These are phyloP conservation scores for Lodderomyces orthopsilosis DNA, from an alignment of 1,139 yeast genomes.

Conservation along the genomic window DNA sequence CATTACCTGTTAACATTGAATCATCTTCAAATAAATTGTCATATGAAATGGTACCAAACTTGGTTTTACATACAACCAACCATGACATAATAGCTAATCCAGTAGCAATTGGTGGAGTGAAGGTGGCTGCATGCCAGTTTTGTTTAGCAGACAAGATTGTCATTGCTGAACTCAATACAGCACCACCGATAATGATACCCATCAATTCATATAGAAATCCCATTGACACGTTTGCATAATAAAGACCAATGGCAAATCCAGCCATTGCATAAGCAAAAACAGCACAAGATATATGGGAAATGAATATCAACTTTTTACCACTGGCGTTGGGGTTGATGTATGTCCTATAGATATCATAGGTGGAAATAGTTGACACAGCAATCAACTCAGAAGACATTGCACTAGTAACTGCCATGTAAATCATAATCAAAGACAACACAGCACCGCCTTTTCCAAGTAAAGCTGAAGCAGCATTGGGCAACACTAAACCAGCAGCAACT, in stretches of 20 bases:
- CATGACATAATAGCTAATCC: constrained; percentile 62
- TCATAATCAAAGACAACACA: constrained; percentile 68
- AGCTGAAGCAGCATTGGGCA: constrained; percentile 86
- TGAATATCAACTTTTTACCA: constrained; percentile 65
- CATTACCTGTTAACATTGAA: constrained; percentile 84
- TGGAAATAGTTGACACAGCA: constrained; percentile 79
- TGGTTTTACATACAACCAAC: constrained; percentile 58
- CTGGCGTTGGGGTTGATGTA: constrained; percentile 76
- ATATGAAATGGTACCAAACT: constrained; percentile 54
- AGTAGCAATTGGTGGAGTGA: constrained; percentile 63
- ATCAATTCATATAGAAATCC: constrained; percentile 83
- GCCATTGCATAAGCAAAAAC: constrained; percentile 71
- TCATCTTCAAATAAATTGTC: constrained; percentile 70
- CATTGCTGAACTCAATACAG: constrained; percentile 73
- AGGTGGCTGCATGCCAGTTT: constrained; percentile 58
- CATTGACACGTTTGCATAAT: constrained; percentile 80
- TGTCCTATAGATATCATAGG: constrained; percentile 80
- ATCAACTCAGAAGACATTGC: constrained; percentile 87
- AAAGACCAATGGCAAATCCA: constrained; percentile 76
- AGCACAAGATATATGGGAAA: constrained; percentile 66
- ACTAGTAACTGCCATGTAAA: constrained; percentile 80
- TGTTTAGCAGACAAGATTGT: constrained; percentile 69
- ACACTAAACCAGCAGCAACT: constrained; percentile 75
- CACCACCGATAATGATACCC: constrained; percentile 86
- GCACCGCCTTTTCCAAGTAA: constrained; percentile 87